phyloP scores from a whole-genome alignment of 129 eudicot genomes.

The Centaurea solstitialis region DNA sequence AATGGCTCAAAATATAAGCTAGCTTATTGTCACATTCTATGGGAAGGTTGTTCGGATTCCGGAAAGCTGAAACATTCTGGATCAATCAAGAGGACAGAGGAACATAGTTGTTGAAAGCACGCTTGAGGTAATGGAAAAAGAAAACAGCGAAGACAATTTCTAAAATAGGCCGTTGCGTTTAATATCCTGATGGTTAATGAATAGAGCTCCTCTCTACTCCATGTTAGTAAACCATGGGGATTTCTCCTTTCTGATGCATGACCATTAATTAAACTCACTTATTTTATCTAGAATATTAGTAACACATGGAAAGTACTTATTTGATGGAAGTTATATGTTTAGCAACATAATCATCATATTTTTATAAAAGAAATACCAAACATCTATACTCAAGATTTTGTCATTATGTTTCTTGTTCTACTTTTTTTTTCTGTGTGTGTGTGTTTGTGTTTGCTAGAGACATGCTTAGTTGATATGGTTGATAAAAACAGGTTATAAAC shows the following conservation, averaged over 20 bases:
- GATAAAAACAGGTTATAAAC: slow-evolving; percentile 47
- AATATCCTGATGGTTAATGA: no score
- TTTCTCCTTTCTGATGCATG: no score
- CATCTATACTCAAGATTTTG: not conserved
- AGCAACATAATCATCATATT: not conserved
- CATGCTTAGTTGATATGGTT: not conserved
- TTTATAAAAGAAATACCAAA: not conserved
- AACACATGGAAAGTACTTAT: no score
- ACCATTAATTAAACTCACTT: no score
- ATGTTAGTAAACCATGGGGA: no score
- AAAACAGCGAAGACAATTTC: no score
- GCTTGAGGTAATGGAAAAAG: no score
- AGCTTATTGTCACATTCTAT: not conserved
- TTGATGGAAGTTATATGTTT: not conserved
- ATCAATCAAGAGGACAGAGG: not conserved
- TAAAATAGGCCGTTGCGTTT: no score
- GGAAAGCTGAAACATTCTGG: not conserved
- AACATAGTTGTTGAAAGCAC: no score
- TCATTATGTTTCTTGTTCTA: not conserved
- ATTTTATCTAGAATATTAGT: no score
- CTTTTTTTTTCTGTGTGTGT: not conserved
- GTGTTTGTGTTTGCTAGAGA: not conserved
- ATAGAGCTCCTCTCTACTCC: no score
- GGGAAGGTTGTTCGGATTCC: not conserved
- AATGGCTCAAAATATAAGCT: not conserved